phyloP scores from a whole-genome alignment of 805 yeast species.

The Zygoascus flipseniorum region DNA sequence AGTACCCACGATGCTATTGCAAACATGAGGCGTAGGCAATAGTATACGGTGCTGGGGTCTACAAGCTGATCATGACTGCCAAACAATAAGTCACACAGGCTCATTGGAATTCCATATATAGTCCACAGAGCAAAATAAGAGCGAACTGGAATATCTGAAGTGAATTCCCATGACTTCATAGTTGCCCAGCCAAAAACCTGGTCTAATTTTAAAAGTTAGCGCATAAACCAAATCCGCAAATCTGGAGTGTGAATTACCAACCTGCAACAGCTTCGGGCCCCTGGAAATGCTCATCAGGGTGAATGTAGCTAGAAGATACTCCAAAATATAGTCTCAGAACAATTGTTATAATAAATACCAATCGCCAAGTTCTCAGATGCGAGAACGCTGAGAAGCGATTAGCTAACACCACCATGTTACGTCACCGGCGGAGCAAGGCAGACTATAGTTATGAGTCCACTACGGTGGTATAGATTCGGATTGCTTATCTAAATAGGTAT shows the following conservation, averaged over 20 bases:
- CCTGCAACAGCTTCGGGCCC: constrained; percentile 64
- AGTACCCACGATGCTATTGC: constrained; percentile 31
- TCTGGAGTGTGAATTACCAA: constrained; percentile 20
- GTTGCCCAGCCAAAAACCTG: constrained; percentile 37
- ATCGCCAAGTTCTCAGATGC: constrained; percentile 37
- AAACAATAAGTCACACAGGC: constrained; percentile 32
- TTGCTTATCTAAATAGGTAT: too few relatives aligned
- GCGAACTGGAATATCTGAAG: constrained; percentile 48
- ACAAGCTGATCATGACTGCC: constrained; percentile 16
- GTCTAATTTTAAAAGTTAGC: constrained; percentile 6
- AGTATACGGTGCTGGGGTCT: constrained; percentile 45
- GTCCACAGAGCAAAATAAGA: constrained; percentile 62
- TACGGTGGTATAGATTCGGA: too few relatives aligned
- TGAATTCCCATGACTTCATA: constrained; percentile 79
- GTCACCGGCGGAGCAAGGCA: too few relatives aligned
- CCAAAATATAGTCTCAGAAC: constrained; percentile 48
- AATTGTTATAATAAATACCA: constrained; percentile 36
- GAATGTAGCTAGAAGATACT: constrained; percentile 73
- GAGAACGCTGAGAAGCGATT: not conserved
- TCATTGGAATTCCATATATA: constrained; percentile 56
- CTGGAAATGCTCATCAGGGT: constrained; percentile 97
- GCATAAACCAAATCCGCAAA: constrained; percentile 4
- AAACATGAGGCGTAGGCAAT: constrained; percentile 43
- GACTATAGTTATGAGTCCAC: too few relatives aligned
- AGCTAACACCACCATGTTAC: not conserved